Percentiles rank a stretch among this genome's conserved stretches.
These are phyloP conservation scores for Misopates orontium DNA, from an alignment of 257 asterid species.

Conservation along the genomic window DNA sequence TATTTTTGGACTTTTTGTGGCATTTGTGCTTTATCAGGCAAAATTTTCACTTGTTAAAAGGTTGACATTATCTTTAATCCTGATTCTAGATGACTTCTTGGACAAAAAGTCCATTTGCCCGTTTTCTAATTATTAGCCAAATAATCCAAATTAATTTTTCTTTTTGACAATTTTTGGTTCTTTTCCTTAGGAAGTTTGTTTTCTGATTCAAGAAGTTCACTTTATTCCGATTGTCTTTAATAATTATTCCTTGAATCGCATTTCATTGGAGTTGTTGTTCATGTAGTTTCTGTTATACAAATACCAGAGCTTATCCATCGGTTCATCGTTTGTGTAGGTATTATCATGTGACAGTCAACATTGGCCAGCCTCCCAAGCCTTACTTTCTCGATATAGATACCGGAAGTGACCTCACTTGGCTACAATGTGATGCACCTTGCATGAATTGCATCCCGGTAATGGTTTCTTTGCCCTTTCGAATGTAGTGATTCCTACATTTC, in stretches of 20 bases:
- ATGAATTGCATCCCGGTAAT: constrained; percentile 66
- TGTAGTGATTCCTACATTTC: background rate
- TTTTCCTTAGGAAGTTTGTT: too few relatives aligned
- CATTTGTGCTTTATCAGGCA: too few relatives aligned
- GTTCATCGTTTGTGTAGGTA: constrained; percentile 47
- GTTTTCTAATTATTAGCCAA: too few relatives aligned
- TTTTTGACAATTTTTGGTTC: background rate
- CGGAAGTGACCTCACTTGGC: constrained; percentile 98
- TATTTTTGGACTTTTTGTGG: too few relatives aligned
- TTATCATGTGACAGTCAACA: constrained; percentile 53
- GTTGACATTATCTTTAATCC: background rate
- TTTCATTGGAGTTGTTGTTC: background rate
- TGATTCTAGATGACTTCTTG: too few relatives aligned
- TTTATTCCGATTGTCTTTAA: too few relatives aligned
- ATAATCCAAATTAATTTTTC: too few relatives aligned
- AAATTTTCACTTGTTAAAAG: too few relatives aligned
- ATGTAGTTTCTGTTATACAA: background rate
- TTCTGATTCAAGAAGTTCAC: too few relatives aligned
- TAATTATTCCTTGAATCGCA: too few relatives aligned
- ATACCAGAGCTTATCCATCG: background rate
- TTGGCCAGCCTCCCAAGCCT: constrained; percentile 63
- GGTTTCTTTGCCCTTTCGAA: background rate
- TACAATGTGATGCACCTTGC: constrained; percentile 94
- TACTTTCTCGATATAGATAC: constrained; percentile 74
- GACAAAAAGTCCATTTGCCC: too few relatives aligned